phyloP scores from a whole-genome alignment of 1,284 basidiomycete species.

The Leccinum variabile region DNA sequence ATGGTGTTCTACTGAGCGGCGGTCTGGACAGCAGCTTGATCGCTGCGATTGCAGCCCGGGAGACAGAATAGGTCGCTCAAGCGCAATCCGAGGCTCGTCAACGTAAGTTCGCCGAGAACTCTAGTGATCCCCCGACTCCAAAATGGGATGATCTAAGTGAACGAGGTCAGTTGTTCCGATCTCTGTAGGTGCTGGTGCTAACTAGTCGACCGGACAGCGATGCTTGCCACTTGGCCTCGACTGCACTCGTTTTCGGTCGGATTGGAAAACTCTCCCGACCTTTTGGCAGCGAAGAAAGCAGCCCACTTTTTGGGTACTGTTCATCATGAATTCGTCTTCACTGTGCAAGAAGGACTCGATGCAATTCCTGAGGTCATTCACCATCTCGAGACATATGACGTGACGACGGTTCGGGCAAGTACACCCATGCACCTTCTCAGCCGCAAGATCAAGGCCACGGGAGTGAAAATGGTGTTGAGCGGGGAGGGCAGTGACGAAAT shows the following conservation, averaged over 20 bases:
- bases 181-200: background rate
- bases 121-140: conserved; percentile 61
- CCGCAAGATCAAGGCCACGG: conserved; percentile 99
- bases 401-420: conserved; percentile 97
- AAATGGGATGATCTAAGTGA: conserved; percentile 46
- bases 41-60: conserved; percentile 91
- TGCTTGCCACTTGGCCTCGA: conserved; percentile 92
- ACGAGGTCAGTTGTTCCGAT: conserved; percentile 43
- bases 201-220: conserved; percentile 41
- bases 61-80: conserved; percentile 89
- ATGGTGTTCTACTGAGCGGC: background rate
- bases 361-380: conserved; percentile 98
- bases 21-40: conserved; percentile 45
- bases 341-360: conserved; percentile 97
- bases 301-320: conserved; percentile 93
- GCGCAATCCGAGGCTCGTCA: conserved; percentile 75
- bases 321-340: conserved; percentile 99
- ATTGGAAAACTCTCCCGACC: conserved; percentile 92
- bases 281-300: conserved; percentile 91
- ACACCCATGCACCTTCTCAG: conserved; percentile 99
- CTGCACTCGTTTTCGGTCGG: conserved; percentile 99
- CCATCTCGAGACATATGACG: conserved; percentile 98
- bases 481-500: conserved; percentile 99
- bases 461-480: conserved; percentile 99
- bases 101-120: conserved; percentile 51